These are phyloP conservation scores for Mycena indigotica DNA, from an alignment of 768 basidiomycete genomes.

Conservation along the genomic window DNA sequence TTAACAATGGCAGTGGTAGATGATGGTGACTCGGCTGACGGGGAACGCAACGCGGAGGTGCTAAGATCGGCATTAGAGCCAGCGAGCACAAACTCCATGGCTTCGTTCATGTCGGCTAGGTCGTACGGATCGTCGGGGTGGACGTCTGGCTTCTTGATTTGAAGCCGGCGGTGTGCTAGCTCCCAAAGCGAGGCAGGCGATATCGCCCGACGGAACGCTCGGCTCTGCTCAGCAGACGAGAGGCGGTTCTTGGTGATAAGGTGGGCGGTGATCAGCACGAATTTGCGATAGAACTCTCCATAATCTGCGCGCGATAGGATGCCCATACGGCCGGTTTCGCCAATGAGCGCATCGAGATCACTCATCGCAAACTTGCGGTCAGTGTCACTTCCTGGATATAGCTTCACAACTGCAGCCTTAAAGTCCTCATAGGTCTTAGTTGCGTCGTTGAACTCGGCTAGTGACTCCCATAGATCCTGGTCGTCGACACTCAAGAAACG, in stretches of 20 bases:
- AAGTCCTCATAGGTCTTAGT: constrained; percentile 24
- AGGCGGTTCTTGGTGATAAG: constrained; percentile 20
- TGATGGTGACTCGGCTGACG: too few relatives aligned
- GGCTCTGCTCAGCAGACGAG: constrained; percentile 20
- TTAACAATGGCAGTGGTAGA: neutral
- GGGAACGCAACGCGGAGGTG: too few relatives aligned
- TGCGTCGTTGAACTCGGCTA: constrained; percentile 9
- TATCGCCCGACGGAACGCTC: constrained; percentile 21
- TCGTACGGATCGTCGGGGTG: constrained; percentile 30
- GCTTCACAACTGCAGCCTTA: constrained; percentile 24
- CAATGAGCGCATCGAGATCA: constrained; percentile 28
- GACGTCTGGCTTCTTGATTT: constrained; percentile 25
- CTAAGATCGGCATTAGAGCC: too few relatives aligned
- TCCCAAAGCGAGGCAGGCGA: constrained; percentile 1
- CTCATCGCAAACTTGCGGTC: constrained; percentile 19
- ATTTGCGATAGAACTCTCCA: constrained; percentile 25
- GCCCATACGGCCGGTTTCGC: constrained; percentile 15
- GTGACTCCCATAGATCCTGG: constrained; percentile 23
- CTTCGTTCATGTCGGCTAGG: constrained; percentile 23
- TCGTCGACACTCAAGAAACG: constrained; percentile 15
- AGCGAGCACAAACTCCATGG: constrained; percentile 23
- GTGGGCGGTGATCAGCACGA: constrained; percentile 21
- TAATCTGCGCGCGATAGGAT: constrained; percentile 19
- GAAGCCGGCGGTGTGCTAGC: constrained; percentile 14
- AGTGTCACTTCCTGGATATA: constrained; percentile 25